Base-by-base conservation (phyloP, 148 eudicot species). In the Arbutus unedo region DNA sequence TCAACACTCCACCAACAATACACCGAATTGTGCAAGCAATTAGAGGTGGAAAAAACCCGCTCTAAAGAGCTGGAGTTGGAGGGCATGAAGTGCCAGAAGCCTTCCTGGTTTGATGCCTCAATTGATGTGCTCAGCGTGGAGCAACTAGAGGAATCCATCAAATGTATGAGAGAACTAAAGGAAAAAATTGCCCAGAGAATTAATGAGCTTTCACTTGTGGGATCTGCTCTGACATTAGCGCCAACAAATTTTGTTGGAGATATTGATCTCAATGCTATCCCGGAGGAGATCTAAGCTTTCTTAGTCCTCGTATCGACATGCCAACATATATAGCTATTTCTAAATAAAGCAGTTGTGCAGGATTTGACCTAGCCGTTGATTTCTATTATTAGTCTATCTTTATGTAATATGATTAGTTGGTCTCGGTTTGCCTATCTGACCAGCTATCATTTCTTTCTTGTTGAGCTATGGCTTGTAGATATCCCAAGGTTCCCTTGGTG, bases 211-310 rank as follows among this genome's bases (percentile, higher is more conserved):
- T 64, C 74, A 3, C 2, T 47, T 59, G 25, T 56, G 81, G 72
- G 72, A 56, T 79, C 81, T 57, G 23, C 19, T 62, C 21, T 71
- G 68, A 21, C 11, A 5, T 48, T 48, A 21, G 19, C 16, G 50
- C 53, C 59, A 19, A 2, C 44, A 68, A 80, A 66, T 25, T 47
- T 8, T 13, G 74, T 41, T 68, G 8, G 60, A 66, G 82, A 3
- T 19, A 15, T 80, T 21, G 82, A 80, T 80, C 82, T 80, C 59
- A 80, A 80, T 80, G 73, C 53, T 51, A 8, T 31, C 44, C 49
- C 76, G 9, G 38, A 16, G 53, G 82, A 67, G 49, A 80, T 50
- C n/a, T 48, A 50, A 31, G 62, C 48, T 49, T 9, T 9, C 14
- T 66, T 80, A 9, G 41, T 50, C 4, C 16, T 44, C 44, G 6